Conservation (phyloP, 768 basidiomycete genomes). For the Trametes elegans region DNA sequence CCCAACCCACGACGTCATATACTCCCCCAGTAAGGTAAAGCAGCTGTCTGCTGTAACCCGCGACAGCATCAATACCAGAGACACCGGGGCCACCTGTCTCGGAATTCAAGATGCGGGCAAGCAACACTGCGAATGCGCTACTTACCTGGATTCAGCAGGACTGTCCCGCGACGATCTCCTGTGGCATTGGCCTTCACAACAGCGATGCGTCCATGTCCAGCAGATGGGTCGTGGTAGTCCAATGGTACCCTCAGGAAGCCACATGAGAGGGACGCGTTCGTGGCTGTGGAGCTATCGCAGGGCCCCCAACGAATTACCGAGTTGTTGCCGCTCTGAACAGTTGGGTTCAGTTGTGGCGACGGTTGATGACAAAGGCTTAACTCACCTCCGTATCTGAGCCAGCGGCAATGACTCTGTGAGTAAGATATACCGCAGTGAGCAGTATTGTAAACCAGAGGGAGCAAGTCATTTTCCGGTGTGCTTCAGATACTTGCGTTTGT, state of each 20-base stretch:
- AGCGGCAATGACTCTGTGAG: too few species aligned
- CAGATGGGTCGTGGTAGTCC: constrained; percentile 1
- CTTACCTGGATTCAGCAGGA: constrained; percentile 1
- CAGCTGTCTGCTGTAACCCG: not conserved
- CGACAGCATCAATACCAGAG: not conserved
- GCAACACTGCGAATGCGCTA: too few species aligned
- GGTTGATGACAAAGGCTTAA: too few species aligned
- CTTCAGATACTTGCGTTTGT: too few species aligned
- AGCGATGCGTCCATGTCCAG: not conserved
- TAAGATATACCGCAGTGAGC: too few species aligned
- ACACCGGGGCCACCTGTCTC: not conserved
- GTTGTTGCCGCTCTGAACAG: too few species aligned
- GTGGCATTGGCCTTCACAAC: constrained; percentile 4
- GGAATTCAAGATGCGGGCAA: not conserved
- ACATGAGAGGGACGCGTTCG: not conserved
- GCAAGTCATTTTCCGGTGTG: too few species aligned
- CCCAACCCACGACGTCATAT: constrained; percentile 16
- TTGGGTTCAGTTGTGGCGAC: too few species aligned
- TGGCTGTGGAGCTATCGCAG: not conserved
- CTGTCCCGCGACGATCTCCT: not conserved
- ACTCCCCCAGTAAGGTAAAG: not conserved
- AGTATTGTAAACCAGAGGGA: too few species aligned
- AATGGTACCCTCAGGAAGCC: not conserved
- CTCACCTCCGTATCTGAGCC: too few species aligned
- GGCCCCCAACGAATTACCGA: too few species aligned